These are phyloP conservation scores for Verticillium tricorpus DNA, from an alignment of 2,329 filamentous ascomycete species.

Conservation along the genomic window DNA sequence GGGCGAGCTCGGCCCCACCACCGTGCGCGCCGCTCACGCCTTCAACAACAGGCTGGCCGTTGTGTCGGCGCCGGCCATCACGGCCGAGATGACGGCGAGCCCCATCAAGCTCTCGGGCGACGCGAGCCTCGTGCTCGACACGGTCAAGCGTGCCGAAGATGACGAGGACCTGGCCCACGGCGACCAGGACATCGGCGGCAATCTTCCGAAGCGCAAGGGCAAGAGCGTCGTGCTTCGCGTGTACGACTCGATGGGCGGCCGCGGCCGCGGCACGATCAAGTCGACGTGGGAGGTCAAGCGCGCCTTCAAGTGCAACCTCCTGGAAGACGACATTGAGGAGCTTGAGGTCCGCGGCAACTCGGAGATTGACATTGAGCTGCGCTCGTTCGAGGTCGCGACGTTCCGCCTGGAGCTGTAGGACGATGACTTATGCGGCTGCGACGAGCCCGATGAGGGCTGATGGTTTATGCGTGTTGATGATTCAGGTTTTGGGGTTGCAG, in stretches of 20 bases:
- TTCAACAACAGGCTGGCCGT: constrained; percentile 80
- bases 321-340: constrained; percentile 81
- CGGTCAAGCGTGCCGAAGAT: constrained; percentile 89
- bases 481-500: background rate
- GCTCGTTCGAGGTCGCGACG: constrained; percentile 82
- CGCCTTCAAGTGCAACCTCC: constrained; percentile 76
- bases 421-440: constrained; percentile 10
- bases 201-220: constrained; percentile 62
- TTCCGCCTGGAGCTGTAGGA: constrained; percentile 58
- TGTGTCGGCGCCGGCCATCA: constrained; percentile 31
- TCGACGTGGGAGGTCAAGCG: constrained; percentile 68
- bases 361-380: constrained; percentile 58
- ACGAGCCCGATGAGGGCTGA: constrained; percentile 3
- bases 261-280: constrained; percentile 64
- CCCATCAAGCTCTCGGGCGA: constrained; percentile 66
- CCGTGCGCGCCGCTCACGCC: constrained; percentile 78
- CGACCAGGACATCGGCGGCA: constrained; percentile 54
- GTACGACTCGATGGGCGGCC: constrained; percentile 86
- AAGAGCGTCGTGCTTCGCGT: constrained; percentile 78
- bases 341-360: constrained; percentile 43
- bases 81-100: constrained; percentile 21
- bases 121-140: constrained; percentile 73
- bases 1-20: constrained; percentile 65
- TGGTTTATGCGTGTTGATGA: constrained; percentile 8
- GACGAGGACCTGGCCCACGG: constrained; percentile 64